Evolutionary conservation across 441 rosid species (phyloP).

Genomic region (Gossypium lobatum): DNA sequence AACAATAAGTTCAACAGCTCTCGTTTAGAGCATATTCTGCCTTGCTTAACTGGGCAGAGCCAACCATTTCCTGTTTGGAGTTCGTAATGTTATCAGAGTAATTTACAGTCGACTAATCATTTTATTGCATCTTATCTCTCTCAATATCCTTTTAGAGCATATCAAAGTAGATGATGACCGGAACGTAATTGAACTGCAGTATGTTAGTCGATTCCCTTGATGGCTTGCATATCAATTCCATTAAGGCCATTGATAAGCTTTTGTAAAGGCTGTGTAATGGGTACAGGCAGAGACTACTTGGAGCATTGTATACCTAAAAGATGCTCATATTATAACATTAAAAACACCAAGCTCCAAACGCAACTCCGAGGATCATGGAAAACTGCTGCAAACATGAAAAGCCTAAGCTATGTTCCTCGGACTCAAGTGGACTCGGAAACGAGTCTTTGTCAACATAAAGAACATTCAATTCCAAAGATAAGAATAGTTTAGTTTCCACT

Average conservation of each 20-base stretch:
- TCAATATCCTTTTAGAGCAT: not conserved
- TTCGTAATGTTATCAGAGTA: not conserved
- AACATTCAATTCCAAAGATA: conserved; percentile 3
- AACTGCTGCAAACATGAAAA: conserved; percentile 10
- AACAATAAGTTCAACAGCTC: no score
- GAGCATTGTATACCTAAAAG: conserved; percentile 31
- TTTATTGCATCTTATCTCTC: not conserved
- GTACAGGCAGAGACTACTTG: conserved; percentile 76
- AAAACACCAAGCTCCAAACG: not conserved
- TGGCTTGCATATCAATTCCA: conserved; percentile 51
- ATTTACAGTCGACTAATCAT: not conserved
- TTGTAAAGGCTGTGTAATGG: conserved; percentile 61
- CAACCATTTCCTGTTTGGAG: not conserved
- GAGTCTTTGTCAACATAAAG: conserved; percentile 18
- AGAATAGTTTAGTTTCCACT: no score
- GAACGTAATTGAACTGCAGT: conserved; percentile 35
- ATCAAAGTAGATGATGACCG: not conserved
- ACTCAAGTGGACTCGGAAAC: no score
- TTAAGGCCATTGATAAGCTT: conserved; percentile 47
- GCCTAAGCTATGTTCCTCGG: not conserved
- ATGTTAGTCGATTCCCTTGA: conserved; percentile 90
- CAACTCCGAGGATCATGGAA: not conserved
- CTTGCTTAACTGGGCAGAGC: not conserved
- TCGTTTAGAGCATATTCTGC: not conserved
- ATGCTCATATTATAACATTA: not conserved